phyloP scores from a whole-genome alignment of 1,139 yeast genomes.

The Yamadazyma sp. region DNA sequence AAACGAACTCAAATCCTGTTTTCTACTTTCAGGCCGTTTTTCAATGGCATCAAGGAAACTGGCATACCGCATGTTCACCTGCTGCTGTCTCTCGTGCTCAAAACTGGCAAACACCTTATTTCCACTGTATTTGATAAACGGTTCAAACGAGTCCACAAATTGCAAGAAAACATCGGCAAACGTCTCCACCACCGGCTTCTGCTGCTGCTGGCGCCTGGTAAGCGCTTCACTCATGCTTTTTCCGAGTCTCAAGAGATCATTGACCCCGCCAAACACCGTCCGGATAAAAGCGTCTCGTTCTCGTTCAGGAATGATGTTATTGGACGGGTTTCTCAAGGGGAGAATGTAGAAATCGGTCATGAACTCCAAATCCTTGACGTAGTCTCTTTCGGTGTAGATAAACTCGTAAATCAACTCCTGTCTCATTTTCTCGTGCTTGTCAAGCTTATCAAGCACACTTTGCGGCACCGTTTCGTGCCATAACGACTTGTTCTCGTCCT shows the following conservation, averaged over 20 bases:
- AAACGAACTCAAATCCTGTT: slow-evolving; percentile 90
- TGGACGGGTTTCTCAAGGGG: slow-evolving; percentile 72
- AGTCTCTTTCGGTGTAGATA: slow-evolving; percentile 90
- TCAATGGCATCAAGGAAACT: slow-evolving; percentile 91
- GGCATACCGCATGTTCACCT: slow-evolving; percentile 85
- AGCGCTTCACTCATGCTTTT: slow-evolving; percentile 85
- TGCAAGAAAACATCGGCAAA: slow-evolving; percentile 88
- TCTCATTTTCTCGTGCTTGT: slow-evolving; percentile 84
- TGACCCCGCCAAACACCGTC: slow-evolving; percentile 87
- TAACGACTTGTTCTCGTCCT: slow-evolving; percentile 80
- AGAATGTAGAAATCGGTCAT: slow-evolving; percentile 92
- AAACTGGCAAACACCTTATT: slow-evolving; percentile 94
- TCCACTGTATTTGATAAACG: slow-evolving; percentile 92
- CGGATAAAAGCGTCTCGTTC: slow-evolving; percentile 89
- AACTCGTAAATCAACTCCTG: slow-evolving; percentile 96
- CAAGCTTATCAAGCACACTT: slow-evolving; percentile 73
- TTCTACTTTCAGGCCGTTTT: slow-evolving; percentile 82
- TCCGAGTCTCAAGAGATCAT: slow-evolving; percentile 83
- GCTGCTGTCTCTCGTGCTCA: slow-evolving; percentile 92
- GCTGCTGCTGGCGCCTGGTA: slow-evolving; percentile 82
- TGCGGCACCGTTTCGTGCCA: slow-evolving; percentile 95
- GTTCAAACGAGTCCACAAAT: slow-evolving; percentile 83
- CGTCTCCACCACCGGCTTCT: slow-evolving; percentile 76
- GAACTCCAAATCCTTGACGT: slow-evolving; percentile 91
- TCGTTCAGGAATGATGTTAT: slow-evolving; percentile 82